phyloP scores from a whole-genome alignment of 768 basidiomycete species.

The Hygrocybe punicea region DNA sequence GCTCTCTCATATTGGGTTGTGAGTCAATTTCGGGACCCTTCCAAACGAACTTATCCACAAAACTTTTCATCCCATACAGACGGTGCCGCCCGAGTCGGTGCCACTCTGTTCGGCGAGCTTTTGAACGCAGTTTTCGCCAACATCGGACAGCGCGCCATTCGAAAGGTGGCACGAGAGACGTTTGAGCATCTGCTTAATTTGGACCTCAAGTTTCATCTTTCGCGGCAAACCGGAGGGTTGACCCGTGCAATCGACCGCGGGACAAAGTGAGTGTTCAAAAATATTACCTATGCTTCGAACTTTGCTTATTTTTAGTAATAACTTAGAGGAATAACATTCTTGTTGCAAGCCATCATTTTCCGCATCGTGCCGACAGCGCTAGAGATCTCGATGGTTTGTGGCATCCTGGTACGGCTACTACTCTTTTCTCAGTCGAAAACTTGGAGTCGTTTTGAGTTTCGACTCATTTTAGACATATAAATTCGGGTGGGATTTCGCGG shows the following conservation, averaged over 20 bases:
- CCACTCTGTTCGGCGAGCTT: slow-evolving; percentile 86
- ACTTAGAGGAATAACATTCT: slow-evolving; percentile 88
- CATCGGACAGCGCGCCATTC: slow-evolving; percentile 90
- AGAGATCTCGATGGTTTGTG: slow-evolving; percentile 95
- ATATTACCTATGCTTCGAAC: too few species aligned
- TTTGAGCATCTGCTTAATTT: slow-evolving; percentile 91
- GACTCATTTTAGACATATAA: slow-evolving; percentile 92
- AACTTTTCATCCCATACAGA: slow-evolving; percentile 48
- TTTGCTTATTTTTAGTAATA: not conserved
- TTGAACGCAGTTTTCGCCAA: slow-evolving; percentile 95
- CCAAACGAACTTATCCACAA: not conserved
- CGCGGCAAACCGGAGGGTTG: slow-evolving; percentile 91
- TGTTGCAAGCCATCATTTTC: slow-evolving; percentile 89
- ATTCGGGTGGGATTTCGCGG: slow-evolving; percentile 97
- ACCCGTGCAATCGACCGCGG: slow-evolving; percentile 96
- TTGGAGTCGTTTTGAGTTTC: not conserved
- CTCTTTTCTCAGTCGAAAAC: not conserved
- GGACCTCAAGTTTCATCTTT: slow-evolving; percentile 88
- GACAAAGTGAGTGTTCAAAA: slow-evolving; percentile 76
- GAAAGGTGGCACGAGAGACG: slow-evolving; percentile 92
- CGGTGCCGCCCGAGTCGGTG: slow-evolving; percentile 84
- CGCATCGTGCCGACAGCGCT: slow-evolving; percentile 94
- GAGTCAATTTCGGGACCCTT: slow-evolving; percentile 41
- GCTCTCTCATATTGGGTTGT: slow-evolving; percentile 91
- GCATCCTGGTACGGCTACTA: slow-evolving; percentile 70